phyloP scores from a whole-genome alignment of 768 basidiomycete species.

The Boletus edulis region DNA sequence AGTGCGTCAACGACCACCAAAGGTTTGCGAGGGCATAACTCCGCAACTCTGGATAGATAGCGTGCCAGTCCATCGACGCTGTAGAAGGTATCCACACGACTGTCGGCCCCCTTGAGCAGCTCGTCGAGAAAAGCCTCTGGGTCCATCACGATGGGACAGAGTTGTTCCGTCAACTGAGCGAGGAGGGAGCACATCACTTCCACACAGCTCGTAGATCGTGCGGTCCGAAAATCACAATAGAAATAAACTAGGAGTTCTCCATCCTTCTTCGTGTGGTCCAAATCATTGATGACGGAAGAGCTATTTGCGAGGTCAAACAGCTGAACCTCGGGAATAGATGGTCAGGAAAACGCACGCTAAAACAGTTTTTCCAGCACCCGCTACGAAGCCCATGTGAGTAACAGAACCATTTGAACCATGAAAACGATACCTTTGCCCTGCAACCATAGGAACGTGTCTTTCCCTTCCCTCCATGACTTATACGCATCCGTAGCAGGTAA shows the following conservation, averaged over 20 bases:
- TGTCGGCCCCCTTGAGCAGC: conserved; percentile 1
- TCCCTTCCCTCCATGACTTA: conserved; percentile 4
- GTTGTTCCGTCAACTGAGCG: conserved; percentile 4
- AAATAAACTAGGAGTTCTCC: conserved; percentile 10
- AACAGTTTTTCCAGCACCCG: neutral
- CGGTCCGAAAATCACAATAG: conserved; percentile 23
- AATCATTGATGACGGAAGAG: neutral
- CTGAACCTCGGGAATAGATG: neutral
- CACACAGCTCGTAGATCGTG: conserved; percentile 5
- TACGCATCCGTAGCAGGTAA: neutral
- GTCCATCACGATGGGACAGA: neutral
- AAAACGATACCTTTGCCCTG: conserved; percentile 11
- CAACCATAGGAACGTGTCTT: conserved; percentile 10
- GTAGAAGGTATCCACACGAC: neutral
- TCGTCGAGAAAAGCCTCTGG: conserved; percentile 1
- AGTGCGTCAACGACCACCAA: conserved; percentile 21
- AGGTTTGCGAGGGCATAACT: neutral
- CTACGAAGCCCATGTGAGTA: neutral
- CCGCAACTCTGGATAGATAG: neutral
- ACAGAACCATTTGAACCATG: too few relatives aligned
- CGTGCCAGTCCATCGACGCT: neutral
- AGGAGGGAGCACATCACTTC: conserved; percentile 21
- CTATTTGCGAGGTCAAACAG: neutral
- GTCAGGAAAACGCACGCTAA: neutral
- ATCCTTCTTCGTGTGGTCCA: neutral